Conservation (phyloP, 768 basidiomycete species). For the Rubroboletus pulcherrimus region DNA sequence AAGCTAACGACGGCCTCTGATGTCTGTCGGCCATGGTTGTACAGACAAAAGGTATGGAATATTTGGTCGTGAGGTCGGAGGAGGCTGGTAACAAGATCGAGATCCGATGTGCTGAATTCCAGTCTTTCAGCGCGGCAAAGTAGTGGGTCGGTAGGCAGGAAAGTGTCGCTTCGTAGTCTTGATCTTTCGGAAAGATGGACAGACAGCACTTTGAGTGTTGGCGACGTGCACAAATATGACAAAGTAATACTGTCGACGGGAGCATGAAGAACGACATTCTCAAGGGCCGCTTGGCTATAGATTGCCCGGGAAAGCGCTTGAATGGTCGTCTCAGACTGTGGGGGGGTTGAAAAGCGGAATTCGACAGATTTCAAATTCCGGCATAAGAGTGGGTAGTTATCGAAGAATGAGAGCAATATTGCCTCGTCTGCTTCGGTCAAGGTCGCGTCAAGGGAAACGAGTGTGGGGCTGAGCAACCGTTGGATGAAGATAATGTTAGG, state of each 20-base stretch:
- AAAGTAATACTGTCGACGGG: slow-evolving; percentile 5
- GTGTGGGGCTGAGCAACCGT: slow-evolving; percentile 10
- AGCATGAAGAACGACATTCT: background rate
- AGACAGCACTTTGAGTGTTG: slow-evolving; percentile 4
- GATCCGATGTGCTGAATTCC: background rate
- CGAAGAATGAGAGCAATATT: slow-evolving; percentile 7
- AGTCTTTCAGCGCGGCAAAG: background rate
- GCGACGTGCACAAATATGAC: slow-evolving; percentile 1
- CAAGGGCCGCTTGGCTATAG: background rate
- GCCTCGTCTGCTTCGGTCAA: slow-evolving; percentile 4
- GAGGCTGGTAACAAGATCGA: slow-evolving; percentile 7
- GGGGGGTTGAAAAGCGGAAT: background rate
- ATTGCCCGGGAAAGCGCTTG: slow-evolving; percentile 8
- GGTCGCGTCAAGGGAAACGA: background rate
- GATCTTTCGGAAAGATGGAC: background rate
- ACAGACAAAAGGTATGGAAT: slow-evolving; percentile 6
- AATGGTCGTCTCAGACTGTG: background rate
- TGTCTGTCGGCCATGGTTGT: background rate
- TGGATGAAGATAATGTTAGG: slow-evolving; percentile 2
- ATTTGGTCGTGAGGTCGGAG: slow-evolving; percentile 5
- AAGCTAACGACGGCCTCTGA: background rate
- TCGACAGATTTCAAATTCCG: slow-evolving; percentile 1
- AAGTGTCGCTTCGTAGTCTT: background rate
- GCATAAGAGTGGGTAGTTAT: slow-evolving; percentile 3
- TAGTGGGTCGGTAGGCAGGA: background rate